Conservation (phyloP, 495 filamentous ascomycete genomes). For the Bathelium albidoporum region DNA sequence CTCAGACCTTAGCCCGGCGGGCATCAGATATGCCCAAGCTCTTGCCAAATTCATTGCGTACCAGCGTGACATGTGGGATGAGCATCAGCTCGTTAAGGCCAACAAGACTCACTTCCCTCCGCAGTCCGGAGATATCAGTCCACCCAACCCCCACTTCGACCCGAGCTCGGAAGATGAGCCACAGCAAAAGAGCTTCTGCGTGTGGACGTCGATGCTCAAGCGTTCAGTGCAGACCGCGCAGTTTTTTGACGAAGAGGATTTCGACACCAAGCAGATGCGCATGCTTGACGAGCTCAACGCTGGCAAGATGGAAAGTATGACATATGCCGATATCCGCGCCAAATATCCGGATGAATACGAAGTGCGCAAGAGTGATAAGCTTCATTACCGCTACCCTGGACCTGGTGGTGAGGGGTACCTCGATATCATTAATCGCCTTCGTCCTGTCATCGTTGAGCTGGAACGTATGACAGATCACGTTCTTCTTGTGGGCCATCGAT, state of each 20-base stretch:
- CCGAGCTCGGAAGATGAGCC: slow-evolving; percentile 39
- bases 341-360: slow-evolving; percentile 67
- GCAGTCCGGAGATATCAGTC: slow-evolving; percentile 76
- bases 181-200: slow-evolving; percentile 81
- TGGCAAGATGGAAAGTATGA: slow-evolving; percentile 85
- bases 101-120: slow-evolving; percentile 68
- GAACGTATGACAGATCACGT: slow-evolving; percentile 96
- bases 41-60: slow-evolving; percentile 67
- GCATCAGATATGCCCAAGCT: slow-evolving; percentile 58
- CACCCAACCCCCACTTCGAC: slow-evolving; percentile 78
- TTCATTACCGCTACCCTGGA: slow-evolving; percentile 88
- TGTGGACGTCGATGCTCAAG: slow-evolving; percentile 96
- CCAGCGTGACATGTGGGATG: slow-evolving; percentile 65
- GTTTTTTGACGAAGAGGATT: slow-evolving; percentile 92
- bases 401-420: slow-evolving; percentile 93
- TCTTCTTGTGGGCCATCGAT: slow-evolving; percentile 79
- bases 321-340: slow-evolving; percentile 76
- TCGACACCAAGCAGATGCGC: slow-evolving; percentile 92
- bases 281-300: slow-evolving; percentile 97
- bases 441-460: slow-evolving; percentile 92
- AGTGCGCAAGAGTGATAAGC: slow-evolving; percentile 66
- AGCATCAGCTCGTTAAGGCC: slow-evolving; percentile 63
- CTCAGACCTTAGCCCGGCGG: slow-evolving; percentile 66
- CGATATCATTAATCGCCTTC: slow-evolving; percentile 89
- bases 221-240: slow-evolving; percentile 75